Percentiles rank a stretch among this genome's conserved stretches.
Evolutionary conservation across 192 early-diverging fungal species (phyloP).

Genomic region (Geranomyces variabilis): DNA sequence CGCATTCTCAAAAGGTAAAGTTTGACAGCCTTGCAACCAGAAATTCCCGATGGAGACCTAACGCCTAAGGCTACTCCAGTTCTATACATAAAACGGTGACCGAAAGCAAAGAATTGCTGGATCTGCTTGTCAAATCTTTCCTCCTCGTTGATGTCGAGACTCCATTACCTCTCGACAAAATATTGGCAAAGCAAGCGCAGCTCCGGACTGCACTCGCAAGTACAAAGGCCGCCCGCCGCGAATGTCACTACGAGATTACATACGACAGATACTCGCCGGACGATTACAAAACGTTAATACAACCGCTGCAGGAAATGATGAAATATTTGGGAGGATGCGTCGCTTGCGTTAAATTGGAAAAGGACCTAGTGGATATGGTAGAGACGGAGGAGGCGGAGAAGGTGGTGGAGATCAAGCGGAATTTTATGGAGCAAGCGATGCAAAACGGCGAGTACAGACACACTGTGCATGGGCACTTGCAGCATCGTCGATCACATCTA

Average conservation of each 20-base stretch:
- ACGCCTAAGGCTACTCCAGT: no score
- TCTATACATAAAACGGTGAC: slow-evolving; percentile 27
- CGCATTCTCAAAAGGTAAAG: slow-evolving; percentile 7
- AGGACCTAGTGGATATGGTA: slow-evolving; percentile 27
- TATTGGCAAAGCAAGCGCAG: slow-evolving; percentile 20
- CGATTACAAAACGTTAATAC: slow-evolving; percentile 28
- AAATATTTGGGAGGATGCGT: slow-evolving; percentile 35
- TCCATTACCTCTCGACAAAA: slow-evolving; percentile 21
- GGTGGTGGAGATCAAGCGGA: not conserved
- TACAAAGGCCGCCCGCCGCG: slow-evolving; percentile 32
- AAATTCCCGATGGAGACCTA: no score
- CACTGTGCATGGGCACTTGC: not conserved
- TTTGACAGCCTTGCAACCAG: not conserved
- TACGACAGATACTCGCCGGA: slow-evolving; percentile 31
- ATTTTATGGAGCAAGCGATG: not conserved
- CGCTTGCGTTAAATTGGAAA: slow-evolving; percentile 23
- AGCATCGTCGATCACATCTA: no score
- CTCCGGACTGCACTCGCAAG: slow-evolving; percentile 19
- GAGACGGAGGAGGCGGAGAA: not conserved
- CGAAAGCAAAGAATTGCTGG: slow-evolving; percentile 22
- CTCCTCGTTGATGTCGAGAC: slow-evolving; percentile 5
- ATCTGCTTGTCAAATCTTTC: slow-evolving; percentile 23
- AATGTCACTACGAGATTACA: slow-evolving; percentile 31
- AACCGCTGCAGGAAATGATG: slow-evolving; percentile 35
- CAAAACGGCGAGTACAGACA: not conserved